Evolutionary conservation across 331 rosid species (phyloP).

Genomic region (Ulmus americana): DNA sequence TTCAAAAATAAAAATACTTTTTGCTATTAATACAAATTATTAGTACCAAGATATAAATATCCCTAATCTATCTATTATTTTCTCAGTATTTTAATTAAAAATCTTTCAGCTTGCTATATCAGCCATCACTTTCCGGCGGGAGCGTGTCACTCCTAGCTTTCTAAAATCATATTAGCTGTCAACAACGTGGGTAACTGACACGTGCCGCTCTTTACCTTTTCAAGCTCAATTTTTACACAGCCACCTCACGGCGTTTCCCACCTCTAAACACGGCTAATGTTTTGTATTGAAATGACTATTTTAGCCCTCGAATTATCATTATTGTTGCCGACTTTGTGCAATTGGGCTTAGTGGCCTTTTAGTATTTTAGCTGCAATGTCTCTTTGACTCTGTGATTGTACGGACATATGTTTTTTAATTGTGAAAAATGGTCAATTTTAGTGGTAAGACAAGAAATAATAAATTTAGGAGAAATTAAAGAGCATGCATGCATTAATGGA

Average conservation of each 20-base stretch:
- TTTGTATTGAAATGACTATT: neutral
- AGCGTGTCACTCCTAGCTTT: constrained; percentile 29
- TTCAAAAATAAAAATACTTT: no score
- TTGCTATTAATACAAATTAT: no score
- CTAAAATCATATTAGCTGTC: constrained; percentile 62
- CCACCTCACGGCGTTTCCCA: constrained; percentile 31
- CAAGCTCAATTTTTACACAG: neutral
- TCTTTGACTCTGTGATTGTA: constrained; percentile 1
- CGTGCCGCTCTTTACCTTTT: constrained; percentile 33
- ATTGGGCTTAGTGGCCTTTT: neutral
- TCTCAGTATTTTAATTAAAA: no score
- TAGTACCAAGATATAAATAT: no score
- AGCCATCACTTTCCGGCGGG: constrained; percentile 43
- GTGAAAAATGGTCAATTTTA: constrained; percentile 9
- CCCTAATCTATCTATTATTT: no score
- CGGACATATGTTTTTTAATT: neutral
- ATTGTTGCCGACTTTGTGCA: neutral
- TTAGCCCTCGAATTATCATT: neutral
- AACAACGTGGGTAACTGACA: constrained; percentile 40
- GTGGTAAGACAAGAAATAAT: constrained; percentile 4
- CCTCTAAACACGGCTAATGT: constrained; percentile 12
- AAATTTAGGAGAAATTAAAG: constrained; percentile 12
- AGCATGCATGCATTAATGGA: constrained; percentile 28
- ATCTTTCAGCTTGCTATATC: neutral
- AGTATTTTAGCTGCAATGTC: neutral